Evolutionary conservation across 208 protist genomes (phyloP).

Genomic region (Crithidia expoeki): DNA sequence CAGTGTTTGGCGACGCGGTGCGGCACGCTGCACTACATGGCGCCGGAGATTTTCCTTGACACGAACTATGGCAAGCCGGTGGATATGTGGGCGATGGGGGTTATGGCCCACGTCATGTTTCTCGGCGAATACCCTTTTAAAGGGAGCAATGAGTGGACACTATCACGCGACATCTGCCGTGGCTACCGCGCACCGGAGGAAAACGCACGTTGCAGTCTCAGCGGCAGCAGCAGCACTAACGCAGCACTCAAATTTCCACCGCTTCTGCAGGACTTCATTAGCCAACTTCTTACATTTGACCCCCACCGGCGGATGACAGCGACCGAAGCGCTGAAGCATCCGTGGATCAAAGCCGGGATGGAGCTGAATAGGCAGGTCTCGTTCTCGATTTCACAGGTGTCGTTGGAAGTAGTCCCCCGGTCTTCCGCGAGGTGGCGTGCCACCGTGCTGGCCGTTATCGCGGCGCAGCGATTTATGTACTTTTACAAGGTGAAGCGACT

Average conservation of each 20-base stretch:
- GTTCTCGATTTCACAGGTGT: slow-evolving; percentile 4
- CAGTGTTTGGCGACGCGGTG: slow-evolving; percentile 85
- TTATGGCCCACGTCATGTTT: slow-evolving; percentile 89
- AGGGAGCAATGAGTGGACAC: slow-evolving; percentile 40
- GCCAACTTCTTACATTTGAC: slow-evolving; percentile 70
- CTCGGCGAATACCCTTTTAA: slow-evolving; percentile 81
- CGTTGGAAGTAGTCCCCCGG: not conserved
- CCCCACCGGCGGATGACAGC: slow-evolving; percentile 80
- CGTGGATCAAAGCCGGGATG: slow-evolving; percentile 74
- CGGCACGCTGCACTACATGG: slow-evolving; percentile 90
- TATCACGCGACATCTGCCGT: slow-evolving; percentile 55
- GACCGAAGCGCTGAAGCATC: slow-evolving; percentile 81
- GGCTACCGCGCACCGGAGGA: slow-evolving; percentile 17
- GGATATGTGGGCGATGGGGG: slow-evolving; percentile 93
- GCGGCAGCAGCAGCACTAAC: not conserved
- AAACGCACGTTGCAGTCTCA: not conserved
- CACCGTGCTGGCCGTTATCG: slow-evolving; percentile 61
- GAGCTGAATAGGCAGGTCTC: slow-evolving; percentile 27
- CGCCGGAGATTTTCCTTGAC: slow-evolving; percentile 88
- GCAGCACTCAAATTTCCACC: slow-evolving; percentile 9
- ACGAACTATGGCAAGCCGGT: slow-evolving; percentile 88
- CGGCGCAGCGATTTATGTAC: slow-evolving; percentile 69
- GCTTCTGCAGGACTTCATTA: slow-evolving; percentile 78
- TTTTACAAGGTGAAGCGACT: slow-evolving; percentile 55
- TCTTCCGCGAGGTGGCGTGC: slow-evolving; percentile 45